A percentile compares a stretch with the other conserved stretches of the same genome.
These are phyloP conservation scores for Heimioporus sp. DNA, from an alignment of 768 basidiomycete species.

Conservation along the genomic window DNA sequence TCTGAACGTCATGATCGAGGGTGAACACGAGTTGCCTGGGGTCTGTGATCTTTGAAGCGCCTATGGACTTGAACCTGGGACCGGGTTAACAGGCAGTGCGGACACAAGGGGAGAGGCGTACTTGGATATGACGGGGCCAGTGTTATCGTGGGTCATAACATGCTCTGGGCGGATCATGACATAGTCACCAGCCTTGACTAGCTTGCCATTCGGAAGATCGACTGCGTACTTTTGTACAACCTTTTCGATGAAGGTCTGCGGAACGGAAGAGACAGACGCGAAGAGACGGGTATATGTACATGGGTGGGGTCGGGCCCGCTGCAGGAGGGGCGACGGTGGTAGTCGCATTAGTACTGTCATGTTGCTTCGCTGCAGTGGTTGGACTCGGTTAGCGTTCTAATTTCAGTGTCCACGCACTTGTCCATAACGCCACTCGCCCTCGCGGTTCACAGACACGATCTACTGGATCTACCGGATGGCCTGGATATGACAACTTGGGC, in stretches of 20 bases:
- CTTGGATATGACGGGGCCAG: conserved; percentile 98
- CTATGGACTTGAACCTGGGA: conserved; percentile 89
- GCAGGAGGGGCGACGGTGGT: background rate
- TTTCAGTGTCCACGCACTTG: too few species aligned
- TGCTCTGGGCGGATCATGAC: conserved; percentile 99
- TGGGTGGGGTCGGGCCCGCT: background rate
- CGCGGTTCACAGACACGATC: too few species aligned
- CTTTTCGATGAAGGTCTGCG: conserved; percentile 95
- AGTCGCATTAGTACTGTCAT: conserved; percentile 11
- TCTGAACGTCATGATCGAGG: conserved; percentile 98
- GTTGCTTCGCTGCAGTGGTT: too few species aligned
- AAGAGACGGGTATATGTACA: conserved; percentile 19
- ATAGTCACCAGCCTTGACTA: conserved; percentile 94
- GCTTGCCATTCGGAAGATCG: conserved; percentile 75
- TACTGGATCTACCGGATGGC: too few species aligned
- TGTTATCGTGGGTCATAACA: conserved; percentile 99
- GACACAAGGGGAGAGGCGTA: conserved; percentile 35
- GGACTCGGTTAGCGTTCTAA: too few species aligned
- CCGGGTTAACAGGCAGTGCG: background rate
- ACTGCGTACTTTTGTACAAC: conserved; percentile 97
- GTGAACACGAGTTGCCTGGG: conserved; percentile 90
- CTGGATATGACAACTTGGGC: too few species aligned
- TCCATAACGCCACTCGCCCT: too few species aligned
- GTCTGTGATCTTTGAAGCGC: conserved; percentile 80
- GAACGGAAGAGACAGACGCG: conserved; percentile 38